A percentile compares a stretch with the other conserved stretches of the same genome.
Conservation (phyloP, 176 grass and related monocot genomes). For the Rhynchospora breviuscula region DNA sequence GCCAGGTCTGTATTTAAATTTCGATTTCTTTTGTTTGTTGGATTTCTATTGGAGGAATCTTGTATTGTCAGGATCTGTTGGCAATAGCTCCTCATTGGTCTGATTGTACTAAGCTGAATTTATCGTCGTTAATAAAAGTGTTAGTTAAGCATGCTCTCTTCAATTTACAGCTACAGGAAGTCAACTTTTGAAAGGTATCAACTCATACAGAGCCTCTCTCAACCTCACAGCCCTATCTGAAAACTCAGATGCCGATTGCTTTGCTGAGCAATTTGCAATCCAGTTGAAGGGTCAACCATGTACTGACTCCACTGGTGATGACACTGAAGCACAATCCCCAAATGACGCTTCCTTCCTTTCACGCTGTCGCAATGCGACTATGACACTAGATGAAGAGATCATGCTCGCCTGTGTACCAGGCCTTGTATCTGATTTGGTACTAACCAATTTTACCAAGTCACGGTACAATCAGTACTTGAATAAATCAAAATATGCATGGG, state of each 20-base stretch:
- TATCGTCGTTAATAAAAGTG: background rate
- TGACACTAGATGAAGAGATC: slow-evolving; percentile 60
- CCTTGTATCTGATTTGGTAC: slow-evolving; percentile 45
- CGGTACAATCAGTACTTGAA: slow-evolving; percentile 80
- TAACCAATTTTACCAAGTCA: slow-evolving; percentile 89
- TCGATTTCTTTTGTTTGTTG: background rate
- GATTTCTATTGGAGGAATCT: background rate
- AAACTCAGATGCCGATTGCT: slow-evolving; percentile 70
- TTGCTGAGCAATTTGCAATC: slow-evolving; percentile 69
- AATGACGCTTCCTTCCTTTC: slow-evolving; percentile 61
- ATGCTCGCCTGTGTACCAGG: slow-evolving; percentile 78
- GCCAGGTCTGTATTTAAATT: background rate
- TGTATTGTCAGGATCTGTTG: background rate
- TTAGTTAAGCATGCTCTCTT: background rate
- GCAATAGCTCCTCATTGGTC: background rate
- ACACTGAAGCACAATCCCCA: slow-evolving; percentile 78
- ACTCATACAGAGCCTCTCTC: slow-evolving; percentile 63
- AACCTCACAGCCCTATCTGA: slow-evolving; percentile 61
- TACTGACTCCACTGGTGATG: slow-evolving; percentile 81
- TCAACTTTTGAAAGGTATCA: slow-evolving; percentile 80
- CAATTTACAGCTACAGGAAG: slow-evolving; percentile 38
- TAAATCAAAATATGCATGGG: slow-evolving; percentile 43
- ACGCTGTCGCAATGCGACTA: slow-evolving; percentile 67
- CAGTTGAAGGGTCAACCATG: slow-evolving; percentile 71
- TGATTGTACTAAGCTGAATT: background rate